Evolutionary conservation across 176 grass and related monocot genomes (phyloP).

Genomic region (Phragmites australis): DNA sequence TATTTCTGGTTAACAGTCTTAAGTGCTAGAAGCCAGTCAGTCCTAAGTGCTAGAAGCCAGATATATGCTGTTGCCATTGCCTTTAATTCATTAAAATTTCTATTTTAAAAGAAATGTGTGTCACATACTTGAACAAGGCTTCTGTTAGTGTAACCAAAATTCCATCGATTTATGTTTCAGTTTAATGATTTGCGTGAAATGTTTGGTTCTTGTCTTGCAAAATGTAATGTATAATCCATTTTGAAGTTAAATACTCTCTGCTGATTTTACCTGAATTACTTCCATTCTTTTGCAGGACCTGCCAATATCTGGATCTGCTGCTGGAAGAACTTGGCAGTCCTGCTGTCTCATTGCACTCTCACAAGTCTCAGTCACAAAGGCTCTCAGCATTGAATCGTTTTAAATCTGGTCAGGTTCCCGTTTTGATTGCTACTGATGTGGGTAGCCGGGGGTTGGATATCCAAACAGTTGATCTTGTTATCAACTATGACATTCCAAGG

Average conservation of each 20-base stretch:
- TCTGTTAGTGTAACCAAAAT: too few species aligned
- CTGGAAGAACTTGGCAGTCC: conserved; percentile 66
- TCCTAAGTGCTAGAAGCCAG: background rate
- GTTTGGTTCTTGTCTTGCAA: background rate
- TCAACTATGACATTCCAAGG: conserved; percentile 93
- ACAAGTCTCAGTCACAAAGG: conserved; percentile 73
- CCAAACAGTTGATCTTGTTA: conserved; percentile 95
- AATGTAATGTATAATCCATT: background rate
- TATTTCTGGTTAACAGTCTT: background rate
- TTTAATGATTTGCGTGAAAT: conserved; percentile 20
- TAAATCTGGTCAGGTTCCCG: conserved; percentile 71
- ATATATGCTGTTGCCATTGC: background rate
- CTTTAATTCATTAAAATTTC: background rate
- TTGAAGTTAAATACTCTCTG: conserved; percentile 13
- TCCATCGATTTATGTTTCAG: background rate
- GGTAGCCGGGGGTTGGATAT: conserved; percentile 98
- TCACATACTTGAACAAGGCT: too few species aligned
- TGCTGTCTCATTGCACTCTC: conserved; percentile 87
- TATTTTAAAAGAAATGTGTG: background rate
- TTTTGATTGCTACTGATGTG: conserved; percentile 82
- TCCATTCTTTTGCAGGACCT: conserved; percentile 57
- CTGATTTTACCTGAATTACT: conserved; percentile 24
- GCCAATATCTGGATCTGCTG: conserved; percentile 73
- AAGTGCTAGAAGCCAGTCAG: background rate
- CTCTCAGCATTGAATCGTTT: conserved; percentile 70